These are phyloP conservation scores for Smallanthus sonchifolius DNA, from an alignment of 129 eudicot species.

Conservation along the genomic window DNA sequence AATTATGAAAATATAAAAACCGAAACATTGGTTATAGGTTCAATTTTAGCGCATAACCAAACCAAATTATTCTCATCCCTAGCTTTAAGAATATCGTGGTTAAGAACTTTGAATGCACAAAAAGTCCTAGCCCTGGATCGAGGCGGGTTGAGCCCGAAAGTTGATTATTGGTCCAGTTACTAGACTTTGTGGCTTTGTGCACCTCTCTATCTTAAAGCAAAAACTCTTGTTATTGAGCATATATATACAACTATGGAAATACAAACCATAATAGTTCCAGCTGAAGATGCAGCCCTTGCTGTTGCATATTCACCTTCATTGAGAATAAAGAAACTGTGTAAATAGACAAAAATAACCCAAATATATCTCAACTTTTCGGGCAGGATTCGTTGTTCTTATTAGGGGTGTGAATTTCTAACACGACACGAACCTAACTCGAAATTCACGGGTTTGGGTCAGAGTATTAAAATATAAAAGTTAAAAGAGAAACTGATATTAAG, in stretches of 20 bases:
- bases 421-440: too few relatives aligned
- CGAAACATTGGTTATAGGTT: too few relatives aligned
- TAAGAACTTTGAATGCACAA: not conserved
- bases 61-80: too few relatives aligned
- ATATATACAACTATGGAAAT: not conserved
- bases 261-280: conserved; percentile 40
- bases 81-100: not conserved
- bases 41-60: too few relatives aligned
- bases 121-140: not conserved
- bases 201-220: not conserved
- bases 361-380: not conserved
- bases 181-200: not conserved
- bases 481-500: too few relatives aligned
- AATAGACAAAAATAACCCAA: not conserved
- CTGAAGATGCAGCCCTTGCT: conserved; percentile 43
- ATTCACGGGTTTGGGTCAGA: too few relatives aligned
- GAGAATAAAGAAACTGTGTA: not conserved
- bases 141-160: not conserved
- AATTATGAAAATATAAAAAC: too few relatives aligned
- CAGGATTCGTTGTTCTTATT: not conserved
- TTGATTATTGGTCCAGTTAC: not conserved
- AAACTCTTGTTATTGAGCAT: not conserved
- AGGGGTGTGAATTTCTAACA: too few relatives aligned
- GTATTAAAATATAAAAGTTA: too few relatives aligned
- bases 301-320: conserved; percentile 39